Percentiles rank a stretch among this genome's conserved stretches.
Conservation (phyloP, 1,284 basidiomycete species). For the Mrakiaceae sp. region DNA sequence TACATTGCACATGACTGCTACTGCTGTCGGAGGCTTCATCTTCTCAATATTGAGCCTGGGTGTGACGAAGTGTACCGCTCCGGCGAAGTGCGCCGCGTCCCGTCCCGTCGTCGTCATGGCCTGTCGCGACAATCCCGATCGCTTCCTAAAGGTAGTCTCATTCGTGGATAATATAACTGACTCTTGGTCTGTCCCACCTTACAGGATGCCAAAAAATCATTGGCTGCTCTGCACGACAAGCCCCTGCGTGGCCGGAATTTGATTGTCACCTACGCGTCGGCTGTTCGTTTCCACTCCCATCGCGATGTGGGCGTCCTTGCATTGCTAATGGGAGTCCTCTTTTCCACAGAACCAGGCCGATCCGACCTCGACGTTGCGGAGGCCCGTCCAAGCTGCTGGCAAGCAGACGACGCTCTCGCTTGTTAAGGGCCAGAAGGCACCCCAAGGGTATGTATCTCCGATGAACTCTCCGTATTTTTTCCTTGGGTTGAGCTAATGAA, state of each 20-base stretch:
- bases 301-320: not conserved
- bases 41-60: no score
- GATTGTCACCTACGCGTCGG: constrained; percentile 77
- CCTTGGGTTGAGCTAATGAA: not conserved
- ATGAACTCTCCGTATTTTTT: not conserved
- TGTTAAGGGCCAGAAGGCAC: constrained; percentile 56
- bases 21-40: not conserved
- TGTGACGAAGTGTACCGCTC: not conserved
- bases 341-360: constrained; percentile 1
- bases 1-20: not conserved
- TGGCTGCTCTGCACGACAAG: constrained; percentile 63
- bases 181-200: no score
- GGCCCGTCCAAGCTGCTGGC: constrained; percentile 43
- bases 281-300: constrained; percentile 44
- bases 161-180: not conserved
- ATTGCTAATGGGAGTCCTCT: not conserved
- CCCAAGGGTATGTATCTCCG: constrained; percentile 47
- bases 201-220: constrained; percentile 75
- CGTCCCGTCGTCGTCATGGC: not conserved
- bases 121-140: not conserved
- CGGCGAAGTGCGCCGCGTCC: not conserved
- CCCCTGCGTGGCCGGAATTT: constrained; percentile 74
- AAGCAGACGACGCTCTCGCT: constrained; percentile 79
- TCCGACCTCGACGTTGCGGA: constrained; percentile 1
- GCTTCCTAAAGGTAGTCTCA: no score